Percentiles rank a stretch among this genome's conserved stretches.
Evolutionary conservation across 768 basidiomycete species (phyloP).

Genomic region (Mycena indigotica): DNA sequence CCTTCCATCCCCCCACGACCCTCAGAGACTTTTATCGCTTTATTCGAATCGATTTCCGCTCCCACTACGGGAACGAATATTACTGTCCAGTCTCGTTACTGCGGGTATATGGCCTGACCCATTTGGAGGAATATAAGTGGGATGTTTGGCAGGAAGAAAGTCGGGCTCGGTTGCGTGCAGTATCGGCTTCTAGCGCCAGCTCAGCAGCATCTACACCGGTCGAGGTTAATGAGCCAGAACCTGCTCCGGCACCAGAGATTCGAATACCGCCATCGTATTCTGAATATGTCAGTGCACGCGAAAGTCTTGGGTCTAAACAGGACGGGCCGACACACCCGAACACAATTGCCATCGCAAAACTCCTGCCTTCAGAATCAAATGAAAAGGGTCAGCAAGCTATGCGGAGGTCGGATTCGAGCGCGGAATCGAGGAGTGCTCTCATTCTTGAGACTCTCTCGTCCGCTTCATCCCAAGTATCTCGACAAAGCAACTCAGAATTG

Average conservation of each 20-base stretch:
- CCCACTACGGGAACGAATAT: slow-evolving; percentile 92
- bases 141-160: slow-evolving; percentile 80
- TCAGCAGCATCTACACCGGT: slow-evolving; percentile 18
- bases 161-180: slow-evolving; percentile 36
- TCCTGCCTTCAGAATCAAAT: neutral
- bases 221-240: slow-evolving; percentile 21
- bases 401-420: neutral
- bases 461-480: neutral
- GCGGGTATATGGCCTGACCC: slow-evolving; percentile 92
- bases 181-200: slow-evolving; percentile 33
- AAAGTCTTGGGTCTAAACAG: neutral
- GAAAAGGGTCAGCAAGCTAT: neutral
- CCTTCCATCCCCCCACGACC: slow-evolving; percentile 75
- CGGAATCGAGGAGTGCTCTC: neutral
- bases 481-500: neutral
- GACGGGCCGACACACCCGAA: neutral
- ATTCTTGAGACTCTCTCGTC: neutral
- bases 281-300: slow-evolving; percentile 9
- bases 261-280: slow-evolving; percentile 16
- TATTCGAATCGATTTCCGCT: slow-evolving; percentile 90
- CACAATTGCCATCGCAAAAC: neutral
- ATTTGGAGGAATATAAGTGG: slow-evolving; percentile 96
- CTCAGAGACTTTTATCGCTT: slow-evolving; percentile 88
- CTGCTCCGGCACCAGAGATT: slow-evolving; percentile 12
- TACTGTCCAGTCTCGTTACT: slow-evolving; percentile 94